Evolutionary conservation across 2,329 filamentous ascomycete genomes (phyloP), one percentile per base, ranked within the genome.

Genomic region (Fusarium xylarioides): DNA sequence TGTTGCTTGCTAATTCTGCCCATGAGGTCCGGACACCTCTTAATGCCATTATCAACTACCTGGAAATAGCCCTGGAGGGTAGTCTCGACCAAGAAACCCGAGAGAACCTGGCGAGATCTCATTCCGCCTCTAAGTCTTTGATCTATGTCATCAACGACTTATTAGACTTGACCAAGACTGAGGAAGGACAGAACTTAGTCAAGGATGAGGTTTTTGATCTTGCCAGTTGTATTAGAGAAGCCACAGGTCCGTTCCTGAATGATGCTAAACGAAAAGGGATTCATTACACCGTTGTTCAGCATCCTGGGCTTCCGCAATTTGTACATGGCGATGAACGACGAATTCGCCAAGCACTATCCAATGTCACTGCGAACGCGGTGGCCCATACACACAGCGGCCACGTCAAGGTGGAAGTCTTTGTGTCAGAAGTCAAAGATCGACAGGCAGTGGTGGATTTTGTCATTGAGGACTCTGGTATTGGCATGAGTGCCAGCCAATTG

Each of bases 81-180:
- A 84, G 86, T 0, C 84, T 97, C 7, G 95, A 97, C 71, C 85
- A 89, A 21, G 95, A 97, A 78, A 97, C 93, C 0, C 87, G 95
- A 26, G 95, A 97, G 10, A 97, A 96, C 68, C 84, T 97, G 11
- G 88, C 92, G 2, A 92, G 91, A 74, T 97, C 95, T 2, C 93
- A 97, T 79, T 97, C 94, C 1, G 95, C 95, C 8, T 97, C 95
- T 0, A 97, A 97, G 78, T 97, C 94, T 1, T 84, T 97, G 32
- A 95, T 97, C 9, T 97, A 97, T 79, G 94, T 97, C 15, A 97
- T 97, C 83, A 97, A 97, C 73, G 95, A 97, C 79, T 85, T 97
- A 4, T 85, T 97, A 2, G 95, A 97, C 78, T 84, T 97, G 35
- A 97, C 95, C 2, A 96, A 97, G 78, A 92, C 93, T 0, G 95